Percentiles rank a stretch among this genome's conserved stretches.
Evolutionary conservation across 1,284 basidiomycete species (phyloP).

Genomic region (Vanrija sp.): DNA sequence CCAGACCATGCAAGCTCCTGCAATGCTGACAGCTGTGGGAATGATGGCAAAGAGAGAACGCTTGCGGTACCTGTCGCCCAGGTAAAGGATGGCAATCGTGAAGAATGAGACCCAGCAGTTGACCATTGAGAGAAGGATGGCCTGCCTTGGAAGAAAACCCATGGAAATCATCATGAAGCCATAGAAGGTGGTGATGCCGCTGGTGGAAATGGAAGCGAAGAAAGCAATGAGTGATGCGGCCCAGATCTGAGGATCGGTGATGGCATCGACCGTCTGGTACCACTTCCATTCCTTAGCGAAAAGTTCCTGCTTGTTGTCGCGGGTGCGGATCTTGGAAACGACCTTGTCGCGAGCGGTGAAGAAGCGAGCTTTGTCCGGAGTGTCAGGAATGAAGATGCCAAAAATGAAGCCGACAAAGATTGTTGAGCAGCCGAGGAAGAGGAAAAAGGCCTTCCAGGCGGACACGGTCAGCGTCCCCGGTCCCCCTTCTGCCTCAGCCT

Average conservation of each 20-base stretch:
- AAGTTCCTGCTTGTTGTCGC: conserved; percentile 31
- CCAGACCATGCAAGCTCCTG: conserved; percentile 22
- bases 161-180: conserved; percentile 21
- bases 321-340: conserved; percentile 26
- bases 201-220: conserved; percentile 13
- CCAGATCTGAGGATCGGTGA: conserved; percentile 18
- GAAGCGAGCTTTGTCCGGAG: conserved; percentile 27
- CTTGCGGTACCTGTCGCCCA: conserved; percentile 13
- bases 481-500: background rate
- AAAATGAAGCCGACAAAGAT: conserved; percentile 20
- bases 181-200: conserved; percentile 23
- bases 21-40: conserved; percentile 8
- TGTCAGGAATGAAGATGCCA: conserved; percentile 29
- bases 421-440: conserved; percentile 23
- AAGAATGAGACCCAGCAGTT: conserved; percentile 14
- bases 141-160: conserved; percentile 10
- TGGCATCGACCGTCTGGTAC: conserved; percentile 27
- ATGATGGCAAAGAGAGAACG: conserved; percentile 11
- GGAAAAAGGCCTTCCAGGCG: conserved; percentile 22
- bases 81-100: conserved; percentile 11
- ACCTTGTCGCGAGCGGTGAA: conserved; percentile 23
- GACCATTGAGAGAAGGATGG: conserved; percentile 16
- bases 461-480: conserved; percentile 10
- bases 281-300: conserved; percentile 20
- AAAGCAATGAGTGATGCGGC: conserved; percentile 2